These are phyloP conservation scores for Daucus carota DNA, from an alignment of 129 eudicot genomes.

Conservation along the genomic window DH1_v3.0 NC_030385.2:31373001-31373500, in stretches of 20 bases:
- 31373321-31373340: too few relatives aligned
- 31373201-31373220: background rate
- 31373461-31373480: too few relatives aligned
- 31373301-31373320: too few relatives aligned
- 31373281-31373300: too few relatives aligned
- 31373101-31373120: constrained; percentile 2
- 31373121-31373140: background rate
- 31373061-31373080: background rate
- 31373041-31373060: constrained; percentile 17
- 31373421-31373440: too few relatives aligned
- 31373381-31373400: too few relatives aligned
- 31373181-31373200: constrained; percentile 1
- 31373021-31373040: constrained; percentile 6
- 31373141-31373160: background rate
- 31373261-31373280: background rate
- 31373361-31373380: too few relatives aligned
- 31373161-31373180: background rate
- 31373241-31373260: background rate
- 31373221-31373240: background rate
- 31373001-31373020: constrained; percentile 11
- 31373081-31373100: constrained; percentile 12
- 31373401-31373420: too few relatives aligned
- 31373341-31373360: too few relatives aligned
- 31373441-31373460: too few relatives aligned
- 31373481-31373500: too few relatives aligned